These are phyloP conservation scores for Grosmannia huntii DNA, from an alignment of 2,329 filamentous ascomycete genomes.

Conservation along the genomic window DNA sequence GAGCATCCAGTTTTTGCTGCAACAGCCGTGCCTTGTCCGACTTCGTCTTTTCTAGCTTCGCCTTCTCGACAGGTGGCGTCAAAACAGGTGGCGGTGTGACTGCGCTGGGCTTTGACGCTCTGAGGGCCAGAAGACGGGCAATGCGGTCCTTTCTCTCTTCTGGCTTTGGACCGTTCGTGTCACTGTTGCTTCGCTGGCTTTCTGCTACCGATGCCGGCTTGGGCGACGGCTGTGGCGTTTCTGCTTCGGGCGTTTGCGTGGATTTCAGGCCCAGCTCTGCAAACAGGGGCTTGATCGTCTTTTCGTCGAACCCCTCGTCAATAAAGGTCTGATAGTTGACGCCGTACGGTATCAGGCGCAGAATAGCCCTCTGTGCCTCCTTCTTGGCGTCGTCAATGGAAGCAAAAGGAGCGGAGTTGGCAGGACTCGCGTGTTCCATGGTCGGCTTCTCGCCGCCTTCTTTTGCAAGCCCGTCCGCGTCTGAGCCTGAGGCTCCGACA, in stretches of 20 bases:
- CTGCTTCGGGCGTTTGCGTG: conserved; percentile 9
- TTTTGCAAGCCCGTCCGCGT: neutral
- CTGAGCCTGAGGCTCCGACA: neutral
- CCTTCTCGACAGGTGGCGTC: conserved; percentile 2
- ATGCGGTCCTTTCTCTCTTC: conserved; percentile 66
- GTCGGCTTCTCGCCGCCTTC: neutral
- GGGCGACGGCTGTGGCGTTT: neutral
- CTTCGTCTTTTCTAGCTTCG: conserved; percentile 20
- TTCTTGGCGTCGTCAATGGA: conserved; percentile 33
- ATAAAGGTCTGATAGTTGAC: conserved; percentile 64
- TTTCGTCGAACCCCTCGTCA: conserved; percentile 56
- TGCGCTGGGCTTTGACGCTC: conserved; percentile 18
- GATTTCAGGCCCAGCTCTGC: conserved; percentile 51
- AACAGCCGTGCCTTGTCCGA: conserved; percentile 37
- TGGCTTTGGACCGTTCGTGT: conserved; percentile 1
- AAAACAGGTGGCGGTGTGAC: neutral
- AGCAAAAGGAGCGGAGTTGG: conserved; percentile 11
- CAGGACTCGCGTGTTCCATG: neutral
- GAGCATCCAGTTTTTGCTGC: conserved; percentile 64
- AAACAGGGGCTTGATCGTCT: conserved; percentile 52
- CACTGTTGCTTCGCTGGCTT: neutral
- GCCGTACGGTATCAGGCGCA: conserved; percentile 51
- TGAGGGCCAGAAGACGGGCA: conserved; percentile 57
- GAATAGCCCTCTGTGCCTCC: conserved; percentile 53
- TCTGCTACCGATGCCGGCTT: neutral